A percentile compares a stretch with the other conserved stretches of the same genome.
Evolutionary conservation across 306 rosid species (phyloP).

Genomic region (Calophaca sinica): DNA sequence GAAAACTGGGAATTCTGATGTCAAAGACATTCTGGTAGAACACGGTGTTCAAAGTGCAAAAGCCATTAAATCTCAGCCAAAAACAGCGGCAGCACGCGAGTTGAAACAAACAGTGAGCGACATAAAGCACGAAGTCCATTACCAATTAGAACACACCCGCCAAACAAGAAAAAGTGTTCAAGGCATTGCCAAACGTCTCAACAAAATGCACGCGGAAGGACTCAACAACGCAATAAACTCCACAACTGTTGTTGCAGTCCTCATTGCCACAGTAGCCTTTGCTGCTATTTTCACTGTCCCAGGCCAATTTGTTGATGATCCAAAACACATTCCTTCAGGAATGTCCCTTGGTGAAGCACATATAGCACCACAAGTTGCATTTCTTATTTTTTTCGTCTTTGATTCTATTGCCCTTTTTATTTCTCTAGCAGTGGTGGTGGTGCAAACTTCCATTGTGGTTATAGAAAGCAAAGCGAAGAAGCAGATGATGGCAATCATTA

Average conservation of each 20-base stretch:
- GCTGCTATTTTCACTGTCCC: constrained; percentile 95
- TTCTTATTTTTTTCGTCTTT: constrained; percentile 74
- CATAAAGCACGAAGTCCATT: constrained; percentile 88
- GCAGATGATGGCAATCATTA: constrained; percentile 96
- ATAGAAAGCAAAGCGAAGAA: constrained; percentile 95
- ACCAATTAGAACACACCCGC: constrained; percentile 92
- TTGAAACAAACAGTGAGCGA: constrained; percentile 93
- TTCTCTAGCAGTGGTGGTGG: constrained; percentile 91
- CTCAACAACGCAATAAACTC: constrained; percentile 96
- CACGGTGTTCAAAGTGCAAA: constrained; percentile 73
- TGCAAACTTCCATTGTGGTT: constrained; percentile 89
- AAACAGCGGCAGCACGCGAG: constrained; percentile 70
- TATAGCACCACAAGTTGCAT: constrained; percentile 63
- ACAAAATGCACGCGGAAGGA: constrained; percentile 94
- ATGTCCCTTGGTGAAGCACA: constrained; percentile 80
- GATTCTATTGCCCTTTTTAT: constrained; percentile 91
- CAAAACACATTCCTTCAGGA: constrained; percentile 53
- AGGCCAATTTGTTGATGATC: constrained; percentile 79
- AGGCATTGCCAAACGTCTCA: constrained; percentile 89
- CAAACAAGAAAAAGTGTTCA: constrained; percentile 87
- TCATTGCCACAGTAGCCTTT: constrained; percentile 92
- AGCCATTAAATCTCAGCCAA: constrained; percentile 61
- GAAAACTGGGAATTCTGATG: constrained; percentile 65
- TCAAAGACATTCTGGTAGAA: constrained; percentile 63
- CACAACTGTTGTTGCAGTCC: constrained; percentile 87